These are phyloP conservation scores for Geotrichum bryndzae DNA, from an alignment of 1,139 yeast species.

Conservation along the genomic window DNA sequence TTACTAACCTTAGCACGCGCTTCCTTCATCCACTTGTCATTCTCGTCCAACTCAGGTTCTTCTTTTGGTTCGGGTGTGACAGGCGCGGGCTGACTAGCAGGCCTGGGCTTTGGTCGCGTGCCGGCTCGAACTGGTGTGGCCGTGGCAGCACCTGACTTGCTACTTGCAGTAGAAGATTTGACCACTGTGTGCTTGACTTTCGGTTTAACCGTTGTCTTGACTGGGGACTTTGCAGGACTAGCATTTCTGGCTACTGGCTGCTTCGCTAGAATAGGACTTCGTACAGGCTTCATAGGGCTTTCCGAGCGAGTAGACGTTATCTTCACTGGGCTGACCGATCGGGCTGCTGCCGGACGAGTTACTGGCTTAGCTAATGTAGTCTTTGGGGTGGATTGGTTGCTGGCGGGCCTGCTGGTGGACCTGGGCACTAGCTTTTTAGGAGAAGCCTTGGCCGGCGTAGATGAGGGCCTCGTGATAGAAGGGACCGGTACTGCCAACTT, in stretches of 20 bases:
- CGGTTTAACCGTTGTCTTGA: not conserved
- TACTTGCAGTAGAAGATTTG: not conserved
- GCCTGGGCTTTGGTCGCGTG: not conserved
- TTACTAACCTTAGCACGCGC: slow-evolving; percentile 14
- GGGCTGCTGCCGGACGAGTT: not conserved
- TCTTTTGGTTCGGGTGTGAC: not conserved
- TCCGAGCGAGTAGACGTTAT: not conserved
- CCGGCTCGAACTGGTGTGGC: not conserved
- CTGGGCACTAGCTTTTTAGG: not conserved
- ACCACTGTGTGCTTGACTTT: not conserved
- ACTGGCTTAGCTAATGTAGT: not conserved
- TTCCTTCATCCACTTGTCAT: slow-evolving; percentile 26
- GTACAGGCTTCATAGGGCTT: not conserved
- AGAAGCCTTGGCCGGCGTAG: not conserved
- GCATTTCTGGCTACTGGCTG: not conserved
- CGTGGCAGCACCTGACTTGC: not conserved
- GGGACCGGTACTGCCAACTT: not conserved
- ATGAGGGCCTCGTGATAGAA: slow-evolving; percentile 2
- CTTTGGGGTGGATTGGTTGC: not conserved
- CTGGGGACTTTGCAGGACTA: not conserved
- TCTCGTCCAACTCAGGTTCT: slow-evolving; percentile 19
- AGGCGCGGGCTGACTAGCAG: not conserved
- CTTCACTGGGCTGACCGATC: not conserved
- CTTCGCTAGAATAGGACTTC: not conserved
- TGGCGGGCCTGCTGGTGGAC: not conserved